These are phyloP conservation scores for Globisporangium rhizosaccharum DNA, from an alignment of 352 stramenopile species.

Conservation along the genomic window DNA sequence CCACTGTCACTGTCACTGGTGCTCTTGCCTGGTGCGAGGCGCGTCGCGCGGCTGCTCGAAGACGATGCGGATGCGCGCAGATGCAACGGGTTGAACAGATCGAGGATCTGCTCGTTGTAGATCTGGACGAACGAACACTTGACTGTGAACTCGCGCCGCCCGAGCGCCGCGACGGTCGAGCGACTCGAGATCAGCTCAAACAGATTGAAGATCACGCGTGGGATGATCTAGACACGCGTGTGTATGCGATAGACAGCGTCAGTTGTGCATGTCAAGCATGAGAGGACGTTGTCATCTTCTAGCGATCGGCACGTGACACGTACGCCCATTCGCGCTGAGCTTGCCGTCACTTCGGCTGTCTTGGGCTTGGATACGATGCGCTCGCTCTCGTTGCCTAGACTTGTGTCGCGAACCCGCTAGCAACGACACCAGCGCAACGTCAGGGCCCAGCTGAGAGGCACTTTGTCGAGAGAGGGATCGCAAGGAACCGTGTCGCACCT, in stretches of 20 bases:
- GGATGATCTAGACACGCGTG: slow-evolving; percentile 28
- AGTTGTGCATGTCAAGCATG: slow-evolving; percentile 1
- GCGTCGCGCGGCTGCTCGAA: background rate
- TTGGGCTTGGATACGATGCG: slow-evolving; percentile 16
- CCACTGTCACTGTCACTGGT: background rate
- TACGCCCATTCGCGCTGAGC: slow-evolving; percentile 26
- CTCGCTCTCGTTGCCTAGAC: slow-evolving; percentile 4
- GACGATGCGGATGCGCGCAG: slow-evolving; percentile 6
- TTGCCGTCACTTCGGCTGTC: slow-evolving; percentile 6
- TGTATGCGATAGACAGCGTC: background rate
- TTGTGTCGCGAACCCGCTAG: slow-evolving; percentile 6
- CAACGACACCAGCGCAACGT: background rate
- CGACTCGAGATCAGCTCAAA: slow-evolving; percentile 25
- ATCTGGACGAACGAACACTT: slow-evolving; percentile 87
- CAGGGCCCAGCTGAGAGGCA: no score
- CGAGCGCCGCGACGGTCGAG: background rate
- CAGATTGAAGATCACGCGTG: slow-evolving; percentile 36
- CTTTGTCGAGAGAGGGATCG: background rate
- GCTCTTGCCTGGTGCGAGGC: background rate
- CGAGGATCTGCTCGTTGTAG: slow-evolving; percentile 88
- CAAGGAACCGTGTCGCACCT: slow-evolving; percentile 15
- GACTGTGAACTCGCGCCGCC: slow-evolving; percentile 31
- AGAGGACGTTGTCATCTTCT: background rate
- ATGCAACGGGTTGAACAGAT: slow-evolving; percentile 42
- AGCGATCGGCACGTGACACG: background rate